phyloP scores from a whole-genome alignment of 371 early-diverging fungal species.

The Actinomortierella ambigua region DNA sequence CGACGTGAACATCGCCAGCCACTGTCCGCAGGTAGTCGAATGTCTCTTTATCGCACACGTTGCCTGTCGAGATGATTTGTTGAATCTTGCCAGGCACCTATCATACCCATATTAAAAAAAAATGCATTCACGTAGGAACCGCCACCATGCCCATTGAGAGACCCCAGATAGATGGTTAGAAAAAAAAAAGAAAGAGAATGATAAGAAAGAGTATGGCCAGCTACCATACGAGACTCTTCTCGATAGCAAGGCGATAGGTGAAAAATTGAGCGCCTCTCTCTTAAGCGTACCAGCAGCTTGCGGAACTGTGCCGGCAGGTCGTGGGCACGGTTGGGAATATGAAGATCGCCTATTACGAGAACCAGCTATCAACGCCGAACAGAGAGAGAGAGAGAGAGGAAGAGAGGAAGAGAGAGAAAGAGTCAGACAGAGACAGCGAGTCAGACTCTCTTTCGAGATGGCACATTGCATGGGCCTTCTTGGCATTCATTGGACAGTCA shows the following conservation, averaged over 20 bases:
- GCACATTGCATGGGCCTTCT: no score
- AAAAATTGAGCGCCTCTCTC: not conserved
- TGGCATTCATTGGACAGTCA: no score
- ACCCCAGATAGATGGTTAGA: not conserved
- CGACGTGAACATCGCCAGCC: constrained; percentile 77
- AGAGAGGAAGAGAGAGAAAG: no score
- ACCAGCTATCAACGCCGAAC: constrained; percentile 63
- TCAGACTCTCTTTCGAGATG: no score
- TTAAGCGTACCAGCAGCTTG: constrained; percentile 71
- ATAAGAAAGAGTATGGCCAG: not conserved
- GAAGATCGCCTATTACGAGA: constrained; percentile 91
- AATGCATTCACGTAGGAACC: not conserved
- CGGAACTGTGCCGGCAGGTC: constrained; percentile 91
- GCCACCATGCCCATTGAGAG: no score
- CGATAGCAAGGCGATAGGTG: not conserved
- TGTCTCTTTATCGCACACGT: constrained; percentile 80
- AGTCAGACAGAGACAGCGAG: no score
- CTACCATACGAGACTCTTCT: not conserved
- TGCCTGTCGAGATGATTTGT: constrained; percentile 93
- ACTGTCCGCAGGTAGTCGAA: constrained; percentile 87
- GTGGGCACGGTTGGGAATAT: constrained; percentile 90
- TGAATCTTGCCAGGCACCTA: constrained; percentile 95
- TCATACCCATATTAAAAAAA: not conserved
- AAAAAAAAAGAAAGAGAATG: not conserved
- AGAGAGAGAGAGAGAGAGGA: no score